Evolutionary conservation across 768 basidiomycete species (phyloP), one percentile per base, ranked within the genome.

Genomic region (Sporobolomyces roseus): DNA sequence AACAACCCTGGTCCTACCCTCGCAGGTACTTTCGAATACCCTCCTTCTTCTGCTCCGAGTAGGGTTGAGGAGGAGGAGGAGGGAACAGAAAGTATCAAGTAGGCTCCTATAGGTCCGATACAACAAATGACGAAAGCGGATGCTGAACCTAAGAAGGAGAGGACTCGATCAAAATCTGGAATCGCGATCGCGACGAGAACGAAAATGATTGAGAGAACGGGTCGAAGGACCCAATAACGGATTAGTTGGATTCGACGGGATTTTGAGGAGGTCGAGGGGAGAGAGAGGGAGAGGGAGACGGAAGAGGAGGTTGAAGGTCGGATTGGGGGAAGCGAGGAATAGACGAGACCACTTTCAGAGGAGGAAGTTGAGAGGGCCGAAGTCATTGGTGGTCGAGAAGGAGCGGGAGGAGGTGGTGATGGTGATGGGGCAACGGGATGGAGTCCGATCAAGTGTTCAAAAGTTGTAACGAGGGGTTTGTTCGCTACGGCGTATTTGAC

Each of bases 401-500:
- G 46, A 59, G 55, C 9, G 23, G 35, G 12, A 21, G 50, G 10
- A 25, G 49, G 27, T 4, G 65, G 45, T 14, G 12, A 21, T 41
- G 9, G 38, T 9, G 38, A 17, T 41, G 38, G 38, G 38, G 17
- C 38, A 9, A 9, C 10, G 27, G 41, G 33, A 30, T 45, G 51
- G 1, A 66, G 43, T 21, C 65, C 87, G 45, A 93, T 80, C 53
- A 90, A 77, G 65, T 86, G 84, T 77, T 93, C 92, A 58, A 97
- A 79, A 0, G 90, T 93, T 50, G 89, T 79, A 75, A 88, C 90
- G 46, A 97, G 83, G 86, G 91, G 78, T 23, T 56, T 45, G 55
- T 35, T 88, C 51, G 86, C 85, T 51, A 98, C 80, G 14, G 91
- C 89, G 77, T 90, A 96, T 78, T 98, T 97, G 2, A 91, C 86